Conservation (phyloP, 495 filamentous ascomycete species). For the Penicillium canariense region DNA sequence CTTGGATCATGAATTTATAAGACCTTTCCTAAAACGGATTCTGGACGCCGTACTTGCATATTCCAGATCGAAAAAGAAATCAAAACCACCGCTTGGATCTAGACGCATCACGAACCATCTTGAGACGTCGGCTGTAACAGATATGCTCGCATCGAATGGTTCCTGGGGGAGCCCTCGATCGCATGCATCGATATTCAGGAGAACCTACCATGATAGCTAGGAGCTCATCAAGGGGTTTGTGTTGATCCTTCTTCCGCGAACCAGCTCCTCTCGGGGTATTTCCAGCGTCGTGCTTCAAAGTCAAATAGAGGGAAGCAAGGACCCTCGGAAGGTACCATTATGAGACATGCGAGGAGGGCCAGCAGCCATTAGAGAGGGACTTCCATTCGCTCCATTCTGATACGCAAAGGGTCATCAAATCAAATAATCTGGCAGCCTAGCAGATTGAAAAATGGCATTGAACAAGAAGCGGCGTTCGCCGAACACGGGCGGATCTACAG, state of each 20-base stretch:
- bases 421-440: background rate
- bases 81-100: slow-evolving; percentile 5
- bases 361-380: background rate
- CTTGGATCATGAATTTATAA: background rate
- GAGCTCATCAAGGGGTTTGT: slow-evolving; percentile 20
- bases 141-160: background rate
- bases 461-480: background rate
- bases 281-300: too few species aligned
- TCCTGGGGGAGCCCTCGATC: slow-evolving; percentile 1
- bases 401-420: background rate
- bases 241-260: background rate
- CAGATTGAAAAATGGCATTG: background rate
- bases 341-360: slow-evolving; percentile 33
- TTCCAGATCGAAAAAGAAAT: slow-evolving; percentile 9
- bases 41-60: slow-evolving; percentile 15
- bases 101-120: slow-evolving; percentile 20
- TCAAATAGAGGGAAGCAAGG: slow-evolving; percentile 44
- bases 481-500: background rate
- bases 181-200: slow-evolving; percentile 26
- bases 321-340: slow-evolving; percentile 19
- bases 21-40: background rate
- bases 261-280: slow-evolving; percentile 15
- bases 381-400: background rate
- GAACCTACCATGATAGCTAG: slow-evolving; percentile 15
- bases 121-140: slow-evolving; percentile 23